phyloP scores from a whole-genome alignment of 495 filamentous ascomycete species.

The Filosporella fistucella region DNA sequence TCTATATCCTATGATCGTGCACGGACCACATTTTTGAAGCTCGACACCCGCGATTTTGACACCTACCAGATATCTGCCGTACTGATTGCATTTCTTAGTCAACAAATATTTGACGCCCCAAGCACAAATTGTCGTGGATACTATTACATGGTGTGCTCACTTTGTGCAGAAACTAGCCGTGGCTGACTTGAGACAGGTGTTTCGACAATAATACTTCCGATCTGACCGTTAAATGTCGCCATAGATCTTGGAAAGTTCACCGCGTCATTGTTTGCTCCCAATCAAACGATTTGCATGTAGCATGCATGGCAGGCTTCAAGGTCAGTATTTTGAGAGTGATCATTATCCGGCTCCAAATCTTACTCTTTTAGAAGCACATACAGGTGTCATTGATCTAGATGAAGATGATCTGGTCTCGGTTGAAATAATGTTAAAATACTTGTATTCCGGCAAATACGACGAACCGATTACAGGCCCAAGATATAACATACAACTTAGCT shows the following conservation, averaged over 20 bases:
- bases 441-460: constrained; percentile 11
- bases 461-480: constrained; percentile 1
- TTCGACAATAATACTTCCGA: constrained; percentile 14
- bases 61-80: no score
- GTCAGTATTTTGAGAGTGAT: neutral
- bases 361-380: constrained; percentile 6
- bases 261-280: constrained; percentile 17
- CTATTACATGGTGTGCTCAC: neutral
- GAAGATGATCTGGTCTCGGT: constrained; percentile 13
- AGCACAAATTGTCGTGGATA: constrained; percentile 2
- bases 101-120: constrained; percentile 5
- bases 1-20: neutral
- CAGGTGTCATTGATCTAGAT: constrained; percentile 11
- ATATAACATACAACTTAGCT: constrained; percentile 7
- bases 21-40: constrained; percentile 9
- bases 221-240: constrained; percentile 12
- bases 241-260: constrained; percentile 18
- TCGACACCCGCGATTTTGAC: no score
- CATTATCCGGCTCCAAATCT: neutral
- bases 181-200: constrained; percentile 5
- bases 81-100: no score
- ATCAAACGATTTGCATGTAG: constrained; percentile 13
- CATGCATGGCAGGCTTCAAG: constrained; percentile 8
- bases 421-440: constrained; percentile 11
- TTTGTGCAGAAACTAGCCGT: neutral